phyloP scores from a whole-genome alignment of 1,139 yeast species.

The Diutina rugosa region DNA sequence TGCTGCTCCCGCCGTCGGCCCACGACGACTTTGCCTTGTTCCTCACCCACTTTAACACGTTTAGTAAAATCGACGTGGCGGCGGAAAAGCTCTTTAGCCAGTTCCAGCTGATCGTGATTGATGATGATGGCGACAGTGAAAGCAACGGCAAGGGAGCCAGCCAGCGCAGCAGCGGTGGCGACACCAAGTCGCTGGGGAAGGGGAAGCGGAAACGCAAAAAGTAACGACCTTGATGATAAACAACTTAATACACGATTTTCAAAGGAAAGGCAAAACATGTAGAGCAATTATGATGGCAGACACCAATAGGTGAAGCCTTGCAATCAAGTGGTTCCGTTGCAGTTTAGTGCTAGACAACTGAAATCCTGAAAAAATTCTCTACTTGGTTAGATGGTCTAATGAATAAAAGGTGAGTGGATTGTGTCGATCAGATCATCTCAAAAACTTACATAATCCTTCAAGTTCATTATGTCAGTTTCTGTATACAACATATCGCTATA shows the following conservation, averaged over 20 bases:
- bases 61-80: conserved; percentile 1
- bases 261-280: too few relatives aligned
- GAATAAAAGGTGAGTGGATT: too few relatives aligned
- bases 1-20: neutral
- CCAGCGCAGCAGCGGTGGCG: neutral
- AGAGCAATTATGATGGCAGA: too few relatives aligned
- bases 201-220: neutral
- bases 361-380: too few relatives aligned
- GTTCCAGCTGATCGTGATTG: neutral
- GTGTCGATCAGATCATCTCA: too few relatives aligned
- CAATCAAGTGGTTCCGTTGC: too few relatives aligned
- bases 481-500: too few relatives aligned
- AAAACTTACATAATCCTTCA: too few relatives aligned
- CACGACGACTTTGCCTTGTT: neutral
- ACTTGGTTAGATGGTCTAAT: too few relatives aligned
- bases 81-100: neutral
- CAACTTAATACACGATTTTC: neutral
- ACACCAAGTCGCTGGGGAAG: neutral
- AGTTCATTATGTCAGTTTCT: too few relatives aligned
- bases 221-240: neutral
- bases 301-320: too few relatives aligned
- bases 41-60: neutral
- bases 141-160: neutral
- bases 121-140: neutral
- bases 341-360: too few relatives aligned